Conservation (phyloP, 352 stramenopile species). For the Globisporangium nodosum region DNA sequence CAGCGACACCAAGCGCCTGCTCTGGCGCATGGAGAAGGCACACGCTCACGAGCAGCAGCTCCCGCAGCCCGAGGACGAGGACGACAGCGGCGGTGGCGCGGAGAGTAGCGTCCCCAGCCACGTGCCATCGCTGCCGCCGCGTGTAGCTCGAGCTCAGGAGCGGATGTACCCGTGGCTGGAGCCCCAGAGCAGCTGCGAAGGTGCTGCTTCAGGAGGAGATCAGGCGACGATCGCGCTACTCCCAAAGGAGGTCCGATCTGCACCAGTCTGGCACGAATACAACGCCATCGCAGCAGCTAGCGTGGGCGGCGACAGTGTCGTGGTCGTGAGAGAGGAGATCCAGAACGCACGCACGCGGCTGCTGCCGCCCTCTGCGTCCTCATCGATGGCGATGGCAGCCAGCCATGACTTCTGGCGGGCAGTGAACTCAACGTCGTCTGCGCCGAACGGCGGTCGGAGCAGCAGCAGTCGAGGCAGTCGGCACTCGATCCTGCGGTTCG, state of each 20-base stretch:
- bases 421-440: background rate
- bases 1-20: background rate
- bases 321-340: background rate
- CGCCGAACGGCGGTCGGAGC: constrained; percentile 10
- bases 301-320: background rate
- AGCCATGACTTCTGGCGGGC: constrained; percentile 3
- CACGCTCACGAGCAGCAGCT: constrained; percentile 1
- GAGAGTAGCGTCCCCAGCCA: background rate
- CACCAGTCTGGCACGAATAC: constrained; percentile 2
- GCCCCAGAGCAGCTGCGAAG: background rate
- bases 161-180: constrained; percentile 3
- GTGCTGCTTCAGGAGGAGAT: background rate
- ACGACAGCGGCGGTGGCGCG: background rate
- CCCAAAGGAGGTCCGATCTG: constrained; percentile 8
- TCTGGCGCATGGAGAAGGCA: background rate
- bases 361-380: background rate
- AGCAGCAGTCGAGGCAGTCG: constrained; percentile 11
- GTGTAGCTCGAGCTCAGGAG: background rate
- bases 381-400: background rate
- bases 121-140: background rate
- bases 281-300: background rate
- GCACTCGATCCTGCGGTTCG: constrained; percentile 67
- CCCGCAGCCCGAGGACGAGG: constrained; percentile 1
- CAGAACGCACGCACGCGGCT: constrained; percentile 8
- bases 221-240: background rate